phyloP scores from a whole-genome alignment of 306 rosid species.

The Argentina anserina region DNA sequence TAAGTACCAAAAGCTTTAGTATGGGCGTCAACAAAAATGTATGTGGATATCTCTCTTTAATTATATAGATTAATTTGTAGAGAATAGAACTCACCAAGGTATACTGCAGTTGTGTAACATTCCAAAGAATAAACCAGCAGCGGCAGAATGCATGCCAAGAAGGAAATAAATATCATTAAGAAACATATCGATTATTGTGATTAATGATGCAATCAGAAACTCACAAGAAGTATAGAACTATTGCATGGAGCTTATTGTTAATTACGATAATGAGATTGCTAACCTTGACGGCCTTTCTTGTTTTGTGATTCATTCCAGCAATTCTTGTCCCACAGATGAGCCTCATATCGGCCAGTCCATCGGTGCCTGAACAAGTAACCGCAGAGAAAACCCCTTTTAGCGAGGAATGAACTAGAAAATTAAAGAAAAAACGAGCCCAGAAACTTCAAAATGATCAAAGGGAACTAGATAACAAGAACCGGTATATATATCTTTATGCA shows the following conservation, averaged over 20 bases:
- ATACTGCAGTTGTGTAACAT: constrained; percentile 40
- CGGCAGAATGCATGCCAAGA: constrained; percentile 1
- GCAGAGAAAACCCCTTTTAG: neutral
- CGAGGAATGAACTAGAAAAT: neutral
- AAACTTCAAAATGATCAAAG: neutral
- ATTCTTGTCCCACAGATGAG: constrained; percentile 90
- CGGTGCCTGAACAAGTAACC: constrained; percentile 43
- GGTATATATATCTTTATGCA: neutral
- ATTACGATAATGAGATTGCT: neutral
- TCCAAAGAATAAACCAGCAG: neutral
- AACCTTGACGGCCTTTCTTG: constrained; percentile 90
- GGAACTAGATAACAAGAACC: neutral
- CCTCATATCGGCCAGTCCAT: constrained; percentile 87
- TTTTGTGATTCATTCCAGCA: constrained; percentile 81
- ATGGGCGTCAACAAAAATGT: neutral
- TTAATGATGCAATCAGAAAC: neutral
- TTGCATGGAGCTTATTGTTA: neutral
- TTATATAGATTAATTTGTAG: too few relatives aligned
- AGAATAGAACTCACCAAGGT: constrained; percentile 51
- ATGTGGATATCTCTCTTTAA: neutral
- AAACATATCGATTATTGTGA: neutral
- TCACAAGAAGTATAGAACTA: neutral
- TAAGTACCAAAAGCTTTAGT: neutral
- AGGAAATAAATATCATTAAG: neutral
- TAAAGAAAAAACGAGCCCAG: neutral